Evolutionary conservation across 148 eudicot species (phyloP).

Genomic region (Oxyria digyna): DNA sequence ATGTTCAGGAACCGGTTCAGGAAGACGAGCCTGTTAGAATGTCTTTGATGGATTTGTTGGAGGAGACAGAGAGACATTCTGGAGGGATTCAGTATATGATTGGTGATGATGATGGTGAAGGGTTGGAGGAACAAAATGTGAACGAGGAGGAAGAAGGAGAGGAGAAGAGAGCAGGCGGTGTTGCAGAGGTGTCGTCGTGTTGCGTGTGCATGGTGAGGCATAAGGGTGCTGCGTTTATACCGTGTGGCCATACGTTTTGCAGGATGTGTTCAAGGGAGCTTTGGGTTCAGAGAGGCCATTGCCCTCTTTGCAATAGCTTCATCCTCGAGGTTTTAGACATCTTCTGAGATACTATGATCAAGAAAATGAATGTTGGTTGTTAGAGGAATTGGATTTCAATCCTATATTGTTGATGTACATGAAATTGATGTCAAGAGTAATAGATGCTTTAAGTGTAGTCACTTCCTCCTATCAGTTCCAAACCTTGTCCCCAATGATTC

Average conservation of each 20-base stretch:
- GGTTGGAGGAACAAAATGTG: neutral
- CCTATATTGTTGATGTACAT: neutral
- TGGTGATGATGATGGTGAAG: neutral
- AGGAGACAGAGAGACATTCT: neutral
- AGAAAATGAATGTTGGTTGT: neutral
- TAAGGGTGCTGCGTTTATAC: conserved; percentile 62
- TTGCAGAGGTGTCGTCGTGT: neutral
- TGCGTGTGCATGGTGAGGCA: conserved; percentile 41
- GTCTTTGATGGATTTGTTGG: conserved; percentile 6
- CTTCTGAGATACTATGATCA: conserved; percentile 23
- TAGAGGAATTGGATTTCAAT: neutral
- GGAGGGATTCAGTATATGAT: neutral
- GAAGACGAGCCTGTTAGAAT: neutral
- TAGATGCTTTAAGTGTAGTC: neutral
- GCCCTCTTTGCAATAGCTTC: conserved; percentile 81
- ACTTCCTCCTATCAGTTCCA: too few species aligned
- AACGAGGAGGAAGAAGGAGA: neutral
- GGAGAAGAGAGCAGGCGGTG: neutral
- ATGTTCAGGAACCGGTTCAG: neutral
- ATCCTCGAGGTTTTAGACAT: conserved; percentile 75
- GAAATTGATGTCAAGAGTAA: neutral
- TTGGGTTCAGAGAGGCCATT: conserved; percentile 61
- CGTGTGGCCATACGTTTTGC: conserved; percentile 91
- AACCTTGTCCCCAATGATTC: too few species aligned
- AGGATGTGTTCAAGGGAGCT: conserved; percentile 76